These are phyloP conservation scores for Tubosaeta sp. DNA, from an alignment of 768 basidiomycete species.

Conservation along the genomic window DNA sequence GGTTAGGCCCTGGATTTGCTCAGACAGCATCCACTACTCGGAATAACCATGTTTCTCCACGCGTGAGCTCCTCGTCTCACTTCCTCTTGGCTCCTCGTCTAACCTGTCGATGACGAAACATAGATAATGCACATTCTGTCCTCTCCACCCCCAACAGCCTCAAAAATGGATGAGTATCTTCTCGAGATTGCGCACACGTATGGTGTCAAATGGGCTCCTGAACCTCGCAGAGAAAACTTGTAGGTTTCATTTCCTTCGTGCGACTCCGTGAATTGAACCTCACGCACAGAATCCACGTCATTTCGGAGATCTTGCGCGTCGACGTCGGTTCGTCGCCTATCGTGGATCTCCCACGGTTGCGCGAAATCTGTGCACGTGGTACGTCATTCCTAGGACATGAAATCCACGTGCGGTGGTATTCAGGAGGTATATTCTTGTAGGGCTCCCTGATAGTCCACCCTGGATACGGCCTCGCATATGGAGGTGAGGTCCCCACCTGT, in stretches of 20 bases:
- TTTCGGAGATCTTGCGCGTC: constrained; percentile 59
- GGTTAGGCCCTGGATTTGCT: constrained; percentile 54
- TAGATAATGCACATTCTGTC: constrained; percentile 52
- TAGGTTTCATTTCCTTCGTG: constrained; percentile 27
- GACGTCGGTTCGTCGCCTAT: constrained; percentile 38
- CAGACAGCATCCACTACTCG: constrained; percentile 48
- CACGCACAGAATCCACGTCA: constrained; percentile 40
- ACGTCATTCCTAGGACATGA: constrained; percentile 15
- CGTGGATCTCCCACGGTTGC: constrained; percentile 55
- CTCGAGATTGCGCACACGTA: constrained; percentile 48
- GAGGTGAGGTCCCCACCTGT: constrained; percentile 48
- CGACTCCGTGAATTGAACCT: background rate
- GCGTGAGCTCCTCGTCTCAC: constrained; percentile 32
- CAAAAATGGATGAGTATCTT: constrained; percentile 54
- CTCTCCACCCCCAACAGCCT: constrained; percentile 51
- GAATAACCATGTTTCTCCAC: constrained; percentile 51
- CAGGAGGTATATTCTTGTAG: constrained; percentile 37
- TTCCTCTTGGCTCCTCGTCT: background rate
- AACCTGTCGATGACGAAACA: background rate
- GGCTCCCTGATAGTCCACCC: constrained; percentile 67
- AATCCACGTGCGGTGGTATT: background rate
- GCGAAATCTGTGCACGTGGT: constrained; percentile 61
- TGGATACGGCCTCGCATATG: constrained; percentile 77
- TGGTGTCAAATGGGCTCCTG: constrained; percentile 58
- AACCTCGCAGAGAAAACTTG: constrained; percentile 59